Evolutionary conservation across 495 filamentous ascomycete species (phyloP), one percentile per base, ranked within the genome.

Genomic region (Darksidea phi): DNA sequence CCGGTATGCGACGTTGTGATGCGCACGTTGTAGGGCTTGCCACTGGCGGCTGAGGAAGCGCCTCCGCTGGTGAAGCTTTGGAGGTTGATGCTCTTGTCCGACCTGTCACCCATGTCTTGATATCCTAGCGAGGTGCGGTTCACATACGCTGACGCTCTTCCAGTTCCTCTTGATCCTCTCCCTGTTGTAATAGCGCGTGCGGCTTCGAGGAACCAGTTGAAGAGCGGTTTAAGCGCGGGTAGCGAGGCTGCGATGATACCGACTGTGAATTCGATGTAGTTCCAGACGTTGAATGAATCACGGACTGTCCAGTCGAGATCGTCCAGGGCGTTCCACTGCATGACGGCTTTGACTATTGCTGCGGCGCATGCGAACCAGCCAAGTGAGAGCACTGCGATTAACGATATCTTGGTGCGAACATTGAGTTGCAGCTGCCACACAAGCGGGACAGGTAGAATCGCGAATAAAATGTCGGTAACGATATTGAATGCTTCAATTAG

Each of bases 331-430:
- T 55, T 61, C 46, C 50, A 66, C 48, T 73, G 71, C 25, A 64
- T 59, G 18, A 64, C 36, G 4, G 71, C 70, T 43, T 73, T 73
- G 25, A 72, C 58, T 38, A 73, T 69, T 5, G 57, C 70, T 15
- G 69, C 69, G 6, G 70, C 67, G 51, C 59, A 71, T 1, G 67
- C 70, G n/a, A 73, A 70, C 45, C 66, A 66, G 13, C 71, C 71
- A 8, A 73, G 65, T 32, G 58, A 59, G 8, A 73, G 64, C 41
- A 70, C 63, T 23, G 59, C 51, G 21, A 63, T 64, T 24, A 73
- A 63, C 8, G 65, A 63, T 37, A 70, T 57, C 51, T 73, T 73
- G 17, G 70, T 68, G 20, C 70, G 67, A 0, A 43, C 50, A 63
- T 71, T 71, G 54, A 72, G 54, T 32, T 72, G 67, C 0, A 73